These are phyloP conservation scores for Endoconidiophora laricicola DNA, from an alignment of 2,329 filamentous ascomycete genomes.

Conservation along the genomic window DNA sequence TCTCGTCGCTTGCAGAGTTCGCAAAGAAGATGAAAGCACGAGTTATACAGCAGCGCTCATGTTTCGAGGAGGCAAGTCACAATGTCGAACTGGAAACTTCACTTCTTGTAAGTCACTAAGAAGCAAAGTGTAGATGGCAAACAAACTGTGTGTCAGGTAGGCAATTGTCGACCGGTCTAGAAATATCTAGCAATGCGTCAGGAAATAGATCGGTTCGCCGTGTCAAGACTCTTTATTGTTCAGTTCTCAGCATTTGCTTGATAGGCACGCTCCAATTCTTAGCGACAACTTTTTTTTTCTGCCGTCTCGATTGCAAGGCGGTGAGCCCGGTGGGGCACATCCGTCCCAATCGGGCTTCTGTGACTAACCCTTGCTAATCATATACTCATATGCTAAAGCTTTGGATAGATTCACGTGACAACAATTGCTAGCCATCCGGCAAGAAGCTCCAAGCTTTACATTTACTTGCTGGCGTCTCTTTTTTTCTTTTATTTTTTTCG, in stretches of 20 bases:
- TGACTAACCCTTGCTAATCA: too few relatives aligned
- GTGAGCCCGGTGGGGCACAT: conserved; percentile 7
- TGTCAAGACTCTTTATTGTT: not conserved
- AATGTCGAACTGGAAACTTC: not conserved
- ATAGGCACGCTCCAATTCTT: not conserved
- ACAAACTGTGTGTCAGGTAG: not conserved
- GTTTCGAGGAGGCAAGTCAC: not conserved
- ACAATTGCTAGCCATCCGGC: too few relatives aligned
- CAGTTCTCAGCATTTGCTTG: too few relatives aligned
- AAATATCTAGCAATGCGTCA: not conserved
- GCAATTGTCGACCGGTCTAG: not conserved
- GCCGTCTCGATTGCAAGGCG: conserved; percentile 10
- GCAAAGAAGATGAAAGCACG: not conserved
- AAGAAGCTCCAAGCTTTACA: too few relatives aligned
- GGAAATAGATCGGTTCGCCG: not conserved
- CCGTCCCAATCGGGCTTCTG: not conserved
- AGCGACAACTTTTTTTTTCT: conserved; percentile 13
- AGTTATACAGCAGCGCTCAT: not conserved
- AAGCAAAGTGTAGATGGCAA: not conserved
- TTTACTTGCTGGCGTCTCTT: too few relatives aligned
- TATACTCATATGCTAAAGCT: too few relatives aligned
- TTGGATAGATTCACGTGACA: too few relatives aligned
- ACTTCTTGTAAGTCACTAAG: not conserved
- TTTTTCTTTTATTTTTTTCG: too few relatives aligned
- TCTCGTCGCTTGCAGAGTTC: not conserved